A percentile compares a stretch with the other conserved stretches of the same genome.
These are phyloP conservation scores for Globomyces pollinis-pini DNA, from an alignment of 192 early-diverging fungal species.

Conservation along the genomic window DNA sequence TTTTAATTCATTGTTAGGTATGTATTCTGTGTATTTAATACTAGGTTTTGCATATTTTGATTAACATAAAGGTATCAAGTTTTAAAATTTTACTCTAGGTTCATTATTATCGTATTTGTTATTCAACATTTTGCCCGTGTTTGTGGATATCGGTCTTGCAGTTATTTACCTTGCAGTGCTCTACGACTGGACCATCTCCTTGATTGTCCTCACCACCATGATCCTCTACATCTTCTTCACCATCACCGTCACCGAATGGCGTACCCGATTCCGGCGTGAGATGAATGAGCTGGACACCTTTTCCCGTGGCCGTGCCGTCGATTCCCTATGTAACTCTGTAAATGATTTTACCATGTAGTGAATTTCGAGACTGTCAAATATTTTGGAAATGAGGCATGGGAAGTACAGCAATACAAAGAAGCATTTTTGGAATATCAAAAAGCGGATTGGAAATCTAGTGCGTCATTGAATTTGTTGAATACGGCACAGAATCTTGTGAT, in stretches of 20 bases:
- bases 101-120: slow-evolving; percentile 71
- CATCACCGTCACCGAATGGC: slow-evolving; percentile 70
- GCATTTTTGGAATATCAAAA: slow-evolving; percentile 71
- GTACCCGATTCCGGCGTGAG: slow-evolving; percentile 61
- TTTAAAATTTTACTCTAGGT: too few species aligned
- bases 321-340: too few species aligned
- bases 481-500: slow-evolving; percentile 82
- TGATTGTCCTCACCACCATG: slow-evolving; percentile 88
- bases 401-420: slow-evolving; percentile 68
- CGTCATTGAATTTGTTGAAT: slow-evolving; percentile 75
- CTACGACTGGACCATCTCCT: slow-evolving; percentile 68
- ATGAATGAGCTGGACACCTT: slow-evolving; percentile 84
- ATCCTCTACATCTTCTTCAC: slow-evolving; percentile 74
- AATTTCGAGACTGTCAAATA: slow-evolving; percentile 99
- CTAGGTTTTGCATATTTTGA: slow-evolving; percentile 23
- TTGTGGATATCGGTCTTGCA: slow-evolving; percentile 82
- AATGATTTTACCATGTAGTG: too few species aligned
- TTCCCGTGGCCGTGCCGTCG: slow-evolving; percentile 66
- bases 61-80: too few species aligned
- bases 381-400: slow-evolving; percentile 84
- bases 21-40: too few species aligned
- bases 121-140: slow-evolving; percentile 85
- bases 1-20: slow-evolving; percentile 6
- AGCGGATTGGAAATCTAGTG: slow-evolving; percentile 75
- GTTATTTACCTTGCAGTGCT: slow-evolving; percentile 41